These are phyloP conservation scores for Cryptosporidium sp. DNA, from an alignment of 169 alveolate species.

Conservation along the genomic window DNA sequence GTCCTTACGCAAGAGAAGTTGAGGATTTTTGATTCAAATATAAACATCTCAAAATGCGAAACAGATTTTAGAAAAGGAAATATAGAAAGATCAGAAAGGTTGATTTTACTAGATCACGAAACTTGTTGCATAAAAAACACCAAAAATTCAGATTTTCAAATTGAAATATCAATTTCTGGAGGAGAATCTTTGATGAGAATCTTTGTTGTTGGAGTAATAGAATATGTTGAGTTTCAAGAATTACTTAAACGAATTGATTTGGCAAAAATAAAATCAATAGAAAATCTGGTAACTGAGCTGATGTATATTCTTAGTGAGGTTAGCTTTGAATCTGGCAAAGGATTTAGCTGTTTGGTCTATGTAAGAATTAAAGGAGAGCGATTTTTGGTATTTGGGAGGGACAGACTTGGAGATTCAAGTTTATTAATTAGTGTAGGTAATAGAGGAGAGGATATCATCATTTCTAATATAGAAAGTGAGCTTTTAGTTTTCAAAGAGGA, in stretches of 20 bases:
- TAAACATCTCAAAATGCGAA: conserved; percentile 1
- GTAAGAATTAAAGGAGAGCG: not conserved
- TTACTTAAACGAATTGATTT: not conserved
- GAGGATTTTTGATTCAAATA: conserved; percentile 3
- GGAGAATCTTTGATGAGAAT: not conserved
- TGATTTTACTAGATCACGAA: conserved; percentile 6
- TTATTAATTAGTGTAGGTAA: conserved; percentile 25
- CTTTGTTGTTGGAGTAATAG: conserved; percentile 21
- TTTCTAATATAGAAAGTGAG: conserved; percentile 35
- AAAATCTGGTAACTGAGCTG: not conserved
- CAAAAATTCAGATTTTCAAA: not conserved
- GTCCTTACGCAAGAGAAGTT: not conserved
- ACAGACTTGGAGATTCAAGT: conserved; percentile 52
- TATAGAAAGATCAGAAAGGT: not conserved
- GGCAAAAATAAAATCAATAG: not conserved
- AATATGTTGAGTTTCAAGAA: not conserved
- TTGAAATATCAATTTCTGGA: not conserved
- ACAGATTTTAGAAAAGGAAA: not conserved
- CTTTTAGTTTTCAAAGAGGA: conserved; percentile 3
- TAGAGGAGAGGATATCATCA: conserved; percentile 14
- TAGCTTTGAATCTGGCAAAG: not conserved
- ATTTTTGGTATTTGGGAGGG: conserved; percentile 61
- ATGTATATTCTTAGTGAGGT: not conserved
- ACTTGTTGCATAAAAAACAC: not conserved
- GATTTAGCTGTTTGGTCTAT: conserved; percentile 32